Conservation (phyloP, 306 rosid species). For the Rosa multiflora region DNA sequence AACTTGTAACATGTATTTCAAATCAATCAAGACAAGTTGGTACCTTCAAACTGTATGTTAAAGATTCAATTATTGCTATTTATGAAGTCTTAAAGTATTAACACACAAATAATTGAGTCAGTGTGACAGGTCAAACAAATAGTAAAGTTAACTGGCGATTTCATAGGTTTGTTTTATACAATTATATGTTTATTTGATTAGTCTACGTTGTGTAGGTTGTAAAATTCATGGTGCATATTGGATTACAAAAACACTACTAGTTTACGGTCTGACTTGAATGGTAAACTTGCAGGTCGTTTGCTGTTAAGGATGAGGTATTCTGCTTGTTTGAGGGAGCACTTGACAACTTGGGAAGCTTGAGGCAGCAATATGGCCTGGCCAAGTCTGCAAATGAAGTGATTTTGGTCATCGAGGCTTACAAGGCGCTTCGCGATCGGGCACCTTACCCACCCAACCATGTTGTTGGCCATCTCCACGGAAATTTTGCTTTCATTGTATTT, state of each 20-base stretch:
- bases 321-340: slow-evolving; percentile 88
- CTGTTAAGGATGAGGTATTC: slow-evolving; percentile 88
- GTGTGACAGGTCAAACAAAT: background rate
- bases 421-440: slow-evolving; percentile 91
- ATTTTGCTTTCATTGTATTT: slow-evolving; percentile 75
- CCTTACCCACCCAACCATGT: slow-evolving; percentile 92
- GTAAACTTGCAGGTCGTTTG: slow-evolving; percentile 68
- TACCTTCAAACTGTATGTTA: background rate
- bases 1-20: background rate
- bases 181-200: too few relatives aligned
- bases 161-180: background rate
- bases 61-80: background rate
- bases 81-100: background rate
- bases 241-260: background rate
- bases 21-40: background rate
- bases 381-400: slow-evolving; percentile 78
- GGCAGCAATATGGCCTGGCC: slow-evolving; percentile 81
- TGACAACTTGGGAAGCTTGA: slow-evolving; percentile 83
- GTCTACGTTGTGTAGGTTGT: too few relatives aligned
- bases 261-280: background rate
- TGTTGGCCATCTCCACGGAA: slow-evolving; percentile 84
- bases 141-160: background rate
- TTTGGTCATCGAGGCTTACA: slow-evolving; percentile 86
- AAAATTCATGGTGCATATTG: too few relatives aligned
- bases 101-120: background rate